phyloP scores from a whole-genome alignment of 2,329 filamentous ascomycete genomes.

The Alternaria conjuncta region DNA sequence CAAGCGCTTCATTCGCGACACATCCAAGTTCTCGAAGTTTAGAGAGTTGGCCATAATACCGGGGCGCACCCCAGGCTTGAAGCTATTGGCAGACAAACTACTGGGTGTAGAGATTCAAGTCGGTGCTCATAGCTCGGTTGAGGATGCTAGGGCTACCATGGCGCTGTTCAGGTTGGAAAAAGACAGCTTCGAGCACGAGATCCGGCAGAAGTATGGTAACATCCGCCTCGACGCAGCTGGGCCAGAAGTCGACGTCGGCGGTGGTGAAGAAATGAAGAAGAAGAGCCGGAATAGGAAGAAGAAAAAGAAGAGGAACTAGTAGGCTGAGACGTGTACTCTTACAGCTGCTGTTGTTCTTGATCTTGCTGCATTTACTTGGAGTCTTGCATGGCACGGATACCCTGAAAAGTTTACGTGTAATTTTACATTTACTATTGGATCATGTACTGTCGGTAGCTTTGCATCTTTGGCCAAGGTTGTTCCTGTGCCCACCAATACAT shows the following conservation, averaged over 20 bases:
- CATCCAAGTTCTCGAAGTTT: constrained; percentile 77
- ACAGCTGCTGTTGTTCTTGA: not conserved
- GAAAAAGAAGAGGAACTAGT: constrained; percentile 44
- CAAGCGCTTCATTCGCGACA: constrained; percentile 80
- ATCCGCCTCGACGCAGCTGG: constrained; percentile 30
- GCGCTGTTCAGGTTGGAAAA: constrained; percentile 84
- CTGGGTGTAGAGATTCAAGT: constrained; percentile 66
- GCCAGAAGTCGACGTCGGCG: constrained; percentile 27
- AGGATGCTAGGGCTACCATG: constrained; percentile 91
- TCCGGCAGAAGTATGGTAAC: constrained; percentile 66
- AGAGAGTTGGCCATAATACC: constrained; percentile 65
- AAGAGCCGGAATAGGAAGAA: constrained; percentile 48
- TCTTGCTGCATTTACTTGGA: constrained; percentile 23
- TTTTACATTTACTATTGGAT: not conserved
- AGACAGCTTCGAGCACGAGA: constrained; percentile 81
- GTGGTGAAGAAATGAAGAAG: constrained; percentile 32
- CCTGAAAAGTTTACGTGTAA: constrained; percentile 17
- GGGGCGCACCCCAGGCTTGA: constrained; percentile 73
- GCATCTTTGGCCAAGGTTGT: not conserved
- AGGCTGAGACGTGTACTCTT: not conserved
- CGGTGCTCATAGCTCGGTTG: constrained; percentile 66
- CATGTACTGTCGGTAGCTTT: not conserved
- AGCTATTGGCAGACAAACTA: constrained; percentile 63
- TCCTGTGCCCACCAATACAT: not conserved
- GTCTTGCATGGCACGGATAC: constrained; percentile 26